phyloP scores from a whole-genome alignment of 2,329 filamentous ascomycete species.

The Podosphaera fusca region DNA sequence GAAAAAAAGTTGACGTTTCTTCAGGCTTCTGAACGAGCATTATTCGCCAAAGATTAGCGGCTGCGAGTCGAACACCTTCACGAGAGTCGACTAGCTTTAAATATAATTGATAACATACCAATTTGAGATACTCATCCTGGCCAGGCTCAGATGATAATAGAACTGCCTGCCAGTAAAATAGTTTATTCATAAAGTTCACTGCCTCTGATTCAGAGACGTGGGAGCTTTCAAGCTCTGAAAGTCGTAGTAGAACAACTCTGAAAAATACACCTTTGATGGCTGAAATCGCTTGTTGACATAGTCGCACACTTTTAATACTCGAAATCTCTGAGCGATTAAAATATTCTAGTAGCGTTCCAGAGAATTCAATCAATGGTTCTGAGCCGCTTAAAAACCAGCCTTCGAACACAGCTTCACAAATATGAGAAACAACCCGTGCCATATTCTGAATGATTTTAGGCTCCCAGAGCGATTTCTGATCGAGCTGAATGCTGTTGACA shows the following conservation, averaged over 20 bases:
- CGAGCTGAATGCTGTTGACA: slow-evolving; percentile 42
- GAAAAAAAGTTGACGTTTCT: slow-evolving; percentile 53
- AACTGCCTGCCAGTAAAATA: slow-evolving; percentile 90
- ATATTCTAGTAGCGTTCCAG: slow-evolving; percentile 67
- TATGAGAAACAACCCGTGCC: slow-evolving; percentile 53
- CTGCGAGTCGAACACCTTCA: slow-evolving; percentile 43
- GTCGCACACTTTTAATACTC: slow-evolving; percentile 62
- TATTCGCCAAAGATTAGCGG: slow-evolving; percentile 73
- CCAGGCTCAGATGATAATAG: slow-evolving; percentile 55
- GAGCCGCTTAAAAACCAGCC: slow-evolving; percentile 90
- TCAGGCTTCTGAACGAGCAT: slow-evolving; percentile 81
- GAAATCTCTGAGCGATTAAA: slow-evolving; percentile 68
- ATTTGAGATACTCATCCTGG: slow-evolving; percentile 60
- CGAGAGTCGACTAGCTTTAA: slow-evolving; percentile 57
- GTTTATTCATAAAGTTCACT: slow-evolving; percentile 53
- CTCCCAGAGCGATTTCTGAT: slow-evolving; percentile 53
- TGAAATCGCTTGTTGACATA: slow-evolving; percentile 65
- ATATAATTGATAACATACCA: slow-evolving; percentile 86
- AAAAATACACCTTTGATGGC: slow-evolving; percentile 59
- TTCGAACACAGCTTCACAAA: slow-evolving; percentile 80
- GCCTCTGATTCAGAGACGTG: slow-evolving; percentile 36
- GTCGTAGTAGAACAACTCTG: slow-evolving; percentile 51
- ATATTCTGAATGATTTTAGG: slow-evolving; percentile 73
- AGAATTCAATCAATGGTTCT: slow-evolving; percentile 63
- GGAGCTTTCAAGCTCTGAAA: slow-evolving; percentile 61